A percentile compares a stretch with the other conserved stretches of the same genome.
These are phyloP conservation scores for Omphalotus olearius DNA, from an alignment of 1,284 basidiomycete species.

Conservation along the genomic window DNA sequence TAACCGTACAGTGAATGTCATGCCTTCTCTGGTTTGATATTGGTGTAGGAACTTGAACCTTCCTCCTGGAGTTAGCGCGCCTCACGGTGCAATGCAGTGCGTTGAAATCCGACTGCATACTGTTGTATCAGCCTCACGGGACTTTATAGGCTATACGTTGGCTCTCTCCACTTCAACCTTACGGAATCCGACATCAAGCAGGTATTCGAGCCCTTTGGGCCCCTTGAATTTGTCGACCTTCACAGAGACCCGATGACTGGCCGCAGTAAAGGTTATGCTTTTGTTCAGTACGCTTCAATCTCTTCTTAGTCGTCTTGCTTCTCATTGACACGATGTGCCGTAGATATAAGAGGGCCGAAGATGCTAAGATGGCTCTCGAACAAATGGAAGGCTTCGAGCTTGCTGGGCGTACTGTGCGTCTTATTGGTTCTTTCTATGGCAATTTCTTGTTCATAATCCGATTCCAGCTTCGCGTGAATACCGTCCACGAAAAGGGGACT, in stretches of 20 bases:
- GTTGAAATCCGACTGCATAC: constrained; percentile 24
- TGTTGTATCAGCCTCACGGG: background rate
- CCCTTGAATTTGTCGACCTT: constrained; percentile 96
- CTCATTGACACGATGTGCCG: background rate
- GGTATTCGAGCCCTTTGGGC: constrained; percentile 98
- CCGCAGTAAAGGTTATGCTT: constrained; percentile 96
- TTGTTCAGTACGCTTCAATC: constrained; percentile 75
- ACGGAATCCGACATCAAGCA: constrained; percentile 95
- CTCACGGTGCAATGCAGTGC: constrained; percentile 77
- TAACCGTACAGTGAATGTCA: constrained; percentile 3
- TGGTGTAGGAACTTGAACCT: constrained; percentile 64
- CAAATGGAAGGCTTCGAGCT: constrained; percentile 99
- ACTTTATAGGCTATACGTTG: constrained; percentile 81
- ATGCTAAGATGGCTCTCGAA: constrained; percentile 94
- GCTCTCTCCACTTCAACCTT: constrained; percentile 94
- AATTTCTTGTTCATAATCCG: constrained; percentile 4
- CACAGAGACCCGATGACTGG: constrained; percentile 92
- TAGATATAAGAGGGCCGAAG: constrained; percentile 84
- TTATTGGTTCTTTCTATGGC: background rate
- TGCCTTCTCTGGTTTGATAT: constrained; percentile 11
- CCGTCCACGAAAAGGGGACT: constrained; percentile 85
- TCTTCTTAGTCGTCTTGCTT: constrained; percentile 1
- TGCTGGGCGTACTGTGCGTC: constrained; percentile 80
- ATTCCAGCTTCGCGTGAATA: constrained; percentile 78
- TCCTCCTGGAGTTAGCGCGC: constrained; percentile 70